phyloP scores from a whole-genome alignment of 1,139 yeast species.

The Sugiyamaella xylanicola region DNA sequence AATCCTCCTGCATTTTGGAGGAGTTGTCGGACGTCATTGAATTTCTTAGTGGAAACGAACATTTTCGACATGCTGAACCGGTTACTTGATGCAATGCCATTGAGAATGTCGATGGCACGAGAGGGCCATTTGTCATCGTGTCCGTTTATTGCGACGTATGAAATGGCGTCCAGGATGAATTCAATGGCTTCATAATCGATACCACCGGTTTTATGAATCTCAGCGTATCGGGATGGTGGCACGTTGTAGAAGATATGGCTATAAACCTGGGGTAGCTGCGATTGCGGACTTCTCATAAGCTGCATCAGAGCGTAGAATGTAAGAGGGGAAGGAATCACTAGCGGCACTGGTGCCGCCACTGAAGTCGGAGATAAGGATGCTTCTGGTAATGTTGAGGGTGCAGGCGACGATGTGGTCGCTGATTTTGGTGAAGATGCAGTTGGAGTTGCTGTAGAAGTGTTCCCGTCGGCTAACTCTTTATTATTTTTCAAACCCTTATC shows the following conservation, averaged over 20 bases:
- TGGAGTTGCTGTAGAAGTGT: background rate
- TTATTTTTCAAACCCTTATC: too few species aligned
- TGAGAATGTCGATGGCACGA: slow-evolving; percentile 9
- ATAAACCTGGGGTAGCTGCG: slow-evolving; percentile 43
- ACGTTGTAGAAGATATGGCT: slow-evolving; percentile 47
- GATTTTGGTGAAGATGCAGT: background rate
- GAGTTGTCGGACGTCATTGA: background rate
- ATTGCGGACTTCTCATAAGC: slow-evolving; percentile 32
- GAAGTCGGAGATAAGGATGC: background rate
- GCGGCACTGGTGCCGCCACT: background rate
- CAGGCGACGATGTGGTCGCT: background rate
- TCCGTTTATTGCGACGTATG: slow-evolving; percentile 20
- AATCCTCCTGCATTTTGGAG: too few species aligned
- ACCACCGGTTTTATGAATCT: slow-evolving; percentile 52
- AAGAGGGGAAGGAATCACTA: slow-evolving; percentile 28
- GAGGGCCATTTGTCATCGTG: slow-evolving; percentile 3
- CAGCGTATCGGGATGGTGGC: slow-evolving; percentile 28
- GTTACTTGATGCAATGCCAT: slow-evolving; percentile 6
- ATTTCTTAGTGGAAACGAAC: slow-evolving; percentile 11
- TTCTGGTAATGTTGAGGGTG: background rate
- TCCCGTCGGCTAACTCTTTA: too few species aligned
- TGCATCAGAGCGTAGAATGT: slow-evolving; percentile 31
- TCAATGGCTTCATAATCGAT: slow-evolving; percentile 59
- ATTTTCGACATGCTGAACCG: slow-evolving; percentile 17
- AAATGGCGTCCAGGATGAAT: slow-evolving; percentile 54